Evolutionary conservation across 768 basidiomycete genomes (phyloP).

Genomic region (Lepiota venenata): DNA sequence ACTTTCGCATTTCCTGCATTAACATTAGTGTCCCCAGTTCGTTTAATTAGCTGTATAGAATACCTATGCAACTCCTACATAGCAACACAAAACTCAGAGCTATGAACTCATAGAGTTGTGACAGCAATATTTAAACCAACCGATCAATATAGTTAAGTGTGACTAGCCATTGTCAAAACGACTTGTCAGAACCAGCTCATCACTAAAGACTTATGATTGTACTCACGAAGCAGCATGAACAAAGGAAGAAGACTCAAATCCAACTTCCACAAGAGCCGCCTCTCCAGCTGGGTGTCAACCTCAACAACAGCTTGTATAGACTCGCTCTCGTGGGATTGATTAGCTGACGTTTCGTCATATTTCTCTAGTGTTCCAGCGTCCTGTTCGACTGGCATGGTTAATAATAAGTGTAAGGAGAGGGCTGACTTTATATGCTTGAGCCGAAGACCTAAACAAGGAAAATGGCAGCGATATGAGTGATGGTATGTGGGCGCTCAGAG

Average conservation of each 20-base stretch:
- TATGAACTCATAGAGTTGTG: neutral
- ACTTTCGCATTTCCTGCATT: conserved; percentile 18
- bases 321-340: no score
- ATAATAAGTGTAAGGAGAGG: no score
- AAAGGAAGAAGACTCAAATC: conserved; percentile 31
- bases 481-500: no score
- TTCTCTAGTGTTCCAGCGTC: no score
- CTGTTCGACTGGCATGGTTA: no score
- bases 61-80: conserved; percentile 20
- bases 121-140: conserved; percentile 12
- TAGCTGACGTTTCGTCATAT: no score
- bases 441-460: no score
- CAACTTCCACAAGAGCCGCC: conserved; percentile 29
- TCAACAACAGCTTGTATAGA: neutral
- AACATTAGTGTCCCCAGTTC: neutral
- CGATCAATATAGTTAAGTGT: conserved; percentile 32
- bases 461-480: no score
- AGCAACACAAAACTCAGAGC: no score
- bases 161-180: neutral
- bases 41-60: neutral
- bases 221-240: conserved; percentile 33
- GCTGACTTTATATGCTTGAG: no score
- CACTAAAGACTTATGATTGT: conserved; percentile 8
- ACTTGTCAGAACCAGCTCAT: neutral
- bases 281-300: conserved; percentile 30